Conservation (phyloP, 2,329 filamentous ascomycete species). For the Aspergillus sp. region DNA sequence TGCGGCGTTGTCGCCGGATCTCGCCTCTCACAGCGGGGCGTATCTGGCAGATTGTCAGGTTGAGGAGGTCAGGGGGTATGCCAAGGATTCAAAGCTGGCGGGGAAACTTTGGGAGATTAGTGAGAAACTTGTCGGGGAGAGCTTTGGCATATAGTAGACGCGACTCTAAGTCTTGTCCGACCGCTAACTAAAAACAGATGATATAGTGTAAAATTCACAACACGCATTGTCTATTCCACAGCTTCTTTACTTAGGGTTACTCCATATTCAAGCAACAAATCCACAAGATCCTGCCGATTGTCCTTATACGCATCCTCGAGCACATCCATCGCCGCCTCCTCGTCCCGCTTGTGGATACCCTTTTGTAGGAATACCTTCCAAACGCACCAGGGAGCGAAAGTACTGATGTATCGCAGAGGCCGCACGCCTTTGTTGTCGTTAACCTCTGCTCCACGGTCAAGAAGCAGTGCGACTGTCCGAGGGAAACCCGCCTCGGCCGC, state of each 20-base stretch:
- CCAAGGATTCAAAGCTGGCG: neutral
- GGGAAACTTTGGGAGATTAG: neutral
- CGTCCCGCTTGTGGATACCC: too few relatives aligned
- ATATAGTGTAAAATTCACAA: too few relatives aligned
- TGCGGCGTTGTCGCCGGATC: neutral
- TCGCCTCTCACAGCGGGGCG: neutral
- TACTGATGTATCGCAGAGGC: too few relatives aligned
- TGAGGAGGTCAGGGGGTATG: neutral
- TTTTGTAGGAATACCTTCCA: too few relatives aligned
- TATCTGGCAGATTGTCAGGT: neutral
- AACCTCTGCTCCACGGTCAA: too few relatives aligned
- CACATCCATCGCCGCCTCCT: neutral
- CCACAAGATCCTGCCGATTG: neutral
- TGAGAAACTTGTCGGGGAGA: neutral
- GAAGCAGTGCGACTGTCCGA: too few relatives aligned
- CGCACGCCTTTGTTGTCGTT: too few relatives aligned
- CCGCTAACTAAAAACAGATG: too few relatives aligned
- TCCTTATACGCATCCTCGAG: neutral
- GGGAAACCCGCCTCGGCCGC: too few relatives aligned
- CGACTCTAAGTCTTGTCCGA: slow-evolving; percentile 49
- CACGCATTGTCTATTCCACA: too few relatives aligned
- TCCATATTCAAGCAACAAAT: neutral
- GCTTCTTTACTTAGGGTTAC: slow-evolving; percentile 37
- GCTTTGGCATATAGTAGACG: too few relatives aligned
- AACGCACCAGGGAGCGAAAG: too few relatives aligned